Evolutionary conservation across 2,329 filamentous ascomycete species (phyloP).

Genomic region (Cladosporium sp.): DNA sequence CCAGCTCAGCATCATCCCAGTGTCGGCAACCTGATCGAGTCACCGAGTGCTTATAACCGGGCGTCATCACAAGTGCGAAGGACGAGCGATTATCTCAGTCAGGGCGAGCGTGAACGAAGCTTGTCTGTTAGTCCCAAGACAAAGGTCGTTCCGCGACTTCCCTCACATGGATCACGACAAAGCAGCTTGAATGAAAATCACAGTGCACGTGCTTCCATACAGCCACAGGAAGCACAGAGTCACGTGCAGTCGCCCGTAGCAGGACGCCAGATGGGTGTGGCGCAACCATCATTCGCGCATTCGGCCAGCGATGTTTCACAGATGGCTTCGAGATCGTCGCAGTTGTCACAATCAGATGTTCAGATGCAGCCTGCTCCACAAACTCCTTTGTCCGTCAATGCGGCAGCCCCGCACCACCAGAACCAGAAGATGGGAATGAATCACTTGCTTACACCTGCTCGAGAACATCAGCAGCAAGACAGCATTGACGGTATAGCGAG

Average conservation of each 20-base stretch:
- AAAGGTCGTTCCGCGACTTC: constrained; percentile 27
- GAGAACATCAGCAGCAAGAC: constrained; percentile 14
- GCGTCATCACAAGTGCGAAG: constrained; percentile 23
- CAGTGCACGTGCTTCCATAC: constrained; percentile 24
- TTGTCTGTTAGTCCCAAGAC: constrained; percentile 78
- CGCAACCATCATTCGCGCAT: constrained; percentile 17
- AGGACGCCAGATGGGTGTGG: constrained; percentile 13
- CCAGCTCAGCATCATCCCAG: constrained; percentile 26
- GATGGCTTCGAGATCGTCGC: constrained; percentile 14
- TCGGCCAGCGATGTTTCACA: constrained; percentile 21
- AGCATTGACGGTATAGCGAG: background rate
- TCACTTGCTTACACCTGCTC: constrained; percentile 26
- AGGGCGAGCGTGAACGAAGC: constrained; percentile 64
- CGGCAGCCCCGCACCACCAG: constrained; percentile 21
- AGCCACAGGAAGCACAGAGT: constrained; percentile 19
- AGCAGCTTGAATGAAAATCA: constrained; percentile 30
- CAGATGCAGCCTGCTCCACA: constrained; percentile 6
- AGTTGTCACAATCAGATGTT: constrained; percentile 4
- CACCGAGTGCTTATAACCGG: constrained; percentile 25
- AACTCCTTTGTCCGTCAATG: constrained; percentile 11
- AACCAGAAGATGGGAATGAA: constrained; percentile 28
- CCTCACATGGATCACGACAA: constrained; percentile 28
- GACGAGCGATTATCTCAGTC: constrained; percentile 41
- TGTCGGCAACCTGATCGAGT: constrained; percentile 40
- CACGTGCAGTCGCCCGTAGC: constrained; percentile 19